These are phyloP conservation scores for Phaffomyces opuntiae DNA, from an alignment of 805 yeast species.

Conservation along the genomic window DNA sequence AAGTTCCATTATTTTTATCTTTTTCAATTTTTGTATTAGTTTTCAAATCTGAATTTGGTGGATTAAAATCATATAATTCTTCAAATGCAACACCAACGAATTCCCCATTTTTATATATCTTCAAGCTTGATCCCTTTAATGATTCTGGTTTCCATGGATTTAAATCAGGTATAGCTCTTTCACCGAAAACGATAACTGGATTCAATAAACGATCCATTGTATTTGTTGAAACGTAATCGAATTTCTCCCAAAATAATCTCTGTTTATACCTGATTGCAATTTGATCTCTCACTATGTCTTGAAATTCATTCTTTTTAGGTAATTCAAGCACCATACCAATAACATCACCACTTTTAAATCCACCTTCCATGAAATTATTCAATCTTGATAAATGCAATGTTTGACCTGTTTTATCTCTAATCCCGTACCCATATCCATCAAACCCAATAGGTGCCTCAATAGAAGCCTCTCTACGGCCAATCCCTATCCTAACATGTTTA, in stretches of 20 bases:
- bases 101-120: slow-evolving; percentile 73
- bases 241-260: slow-evolving; percentile 75
- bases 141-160: slow-evolving; percentile 40
- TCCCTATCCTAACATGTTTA: slow-evolving; percentile 72
- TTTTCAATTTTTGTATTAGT: slow-evolving; percentile 27
- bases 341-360: slow-evolving; percentile 70
- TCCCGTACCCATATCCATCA: slow-evolving; percentile 90
- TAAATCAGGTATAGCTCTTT: slow-evolving; percentile 50
- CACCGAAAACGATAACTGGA: slow-evolving; percentile 68
- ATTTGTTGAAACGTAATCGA: slow-evolving; percentile 66
- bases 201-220: slow-evolving; percentile 68
- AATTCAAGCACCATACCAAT: slow-evolving; percentile 71
- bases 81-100: slow-evolving; percentile 58
- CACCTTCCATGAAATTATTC: slow-evolving; percentile 42
- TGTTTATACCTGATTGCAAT: slow-evolving; percentile 80
- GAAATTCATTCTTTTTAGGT: slow-evolving; percentile 39
- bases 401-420: slow-evolving; percentile 74
- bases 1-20: slow-evolving; percentile 64
- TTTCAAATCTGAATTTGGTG: slow-evolving; percentile 60
- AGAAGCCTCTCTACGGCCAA: slow-evolving; percentile 79
- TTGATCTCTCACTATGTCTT: slow-evolving; percentile 68
- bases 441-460: slow-evolving; percentile 94
- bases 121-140: slow-evolving; percentile 51
- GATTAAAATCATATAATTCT: slow-evolving; percentile 66
- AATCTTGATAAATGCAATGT: slow-evolving; percentile 72